These are phyloP conservation scores for Penicillium soppii DNA, from an alignment of 495 filamentous ascomycete genomes.

Conservation along the genomic window DNA sequence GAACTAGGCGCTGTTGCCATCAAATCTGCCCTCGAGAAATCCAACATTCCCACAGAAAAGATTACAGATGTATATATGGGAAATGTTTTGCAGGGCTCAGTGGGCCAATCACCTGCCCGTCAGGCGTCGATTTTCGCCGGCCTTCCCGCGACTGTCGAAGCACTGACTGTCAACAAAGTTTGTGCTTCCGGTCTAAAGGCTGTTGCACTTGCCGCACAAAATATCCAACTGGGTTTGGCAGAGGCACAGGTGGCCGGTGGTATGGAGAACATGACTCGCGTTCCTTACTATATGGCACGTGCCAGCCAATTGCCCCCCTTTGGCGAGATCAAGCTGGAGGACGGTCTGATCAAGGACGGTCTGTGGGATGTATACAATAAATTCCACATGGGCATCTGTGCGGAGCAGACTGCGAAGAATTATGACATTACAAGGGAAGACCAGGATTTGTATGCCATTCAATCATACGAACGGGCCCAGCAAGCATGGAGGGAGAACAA, in stretches of 20 bases:
- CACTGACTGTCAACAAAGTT: constrained; percentile 94
- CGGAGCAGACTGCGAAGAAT: constrained; percentile 93
- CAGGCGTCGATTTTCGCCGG: constrained; percentile 90
- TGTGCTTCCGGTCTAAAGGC: constrained; percentile 94
- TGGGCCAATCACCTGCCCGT: constrained; percentile 88
- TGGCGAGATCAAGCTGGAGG: constrained; percentile 80
- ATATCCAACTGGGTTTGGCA: constrained; percentile 85
- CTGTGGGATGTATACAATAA: constrained; percentile 96
- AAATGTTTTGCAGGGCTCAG: constrained; percentile 82
- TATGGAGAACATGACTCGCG: constrained; percentile 95
- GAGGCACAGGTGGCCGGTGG: constrained; percentile 90
- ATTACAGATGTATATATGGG: constrained; percentile 96
- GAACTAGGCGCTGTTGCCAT: constrained; percentile 85
- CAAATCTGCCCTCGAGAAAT: constrained; percentile 81
- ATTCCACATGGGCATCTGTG: constrained; percentile 96
- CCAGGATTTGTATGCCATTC: constrained; percentile 89
- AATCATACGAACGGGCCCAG: constrained; percentile 83
- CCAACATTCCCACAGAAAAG: constrained; percentile 69
- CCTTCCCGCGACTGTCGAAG: constrained; percentile 72
- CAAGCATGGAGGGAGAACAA: constrained; percentile 77
- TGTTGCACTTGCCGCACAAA: constrained; percentile 84
- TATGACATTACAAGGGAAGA: constrained; percentile 73
- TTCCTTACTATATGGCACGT: constrained; percentile 86
- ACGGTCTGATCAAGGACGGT: constrained; percentile 93
- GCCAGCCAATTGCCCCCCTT: constrained; percentile 75